These are phyloP conservation scores for Penicillium concentricum DNA, from an alignment of 2,329 filamentous ascomycete genomes.

Conservation along the genomic window DNA sequence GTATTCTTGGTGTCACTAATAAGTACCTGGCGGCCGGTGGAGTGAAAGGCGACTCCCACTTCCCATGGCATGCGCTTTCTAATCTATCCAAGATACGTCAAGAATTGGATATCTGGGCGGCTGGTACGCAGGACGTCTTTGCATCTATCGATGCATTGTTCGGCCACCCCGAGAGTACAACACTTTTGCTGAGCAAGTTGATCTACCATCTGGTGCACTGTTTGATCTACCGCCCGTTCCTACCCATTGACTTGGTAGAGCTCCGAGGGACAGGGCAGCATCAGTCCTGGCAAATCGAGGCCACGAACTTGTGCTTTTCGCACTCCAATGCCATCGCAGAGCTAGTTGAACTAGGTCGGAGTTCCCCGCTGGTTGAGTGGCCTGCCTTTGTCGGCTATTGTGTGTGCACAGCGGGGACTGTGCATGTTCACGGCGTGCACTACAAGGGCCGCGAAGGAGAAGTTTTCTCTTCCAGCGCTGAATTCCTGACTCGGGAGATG, in stretches of 20 bases:
- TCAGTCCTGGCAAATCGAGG: slow-evolving; percentile 90
- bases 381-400: slow-evolving; percentile 84
- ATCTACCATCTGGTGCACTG: slow-evolving; percentile 87
- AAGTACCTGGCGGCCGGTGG: slow-evolving; percentile 80
- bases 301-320: slow-evolving; percentile 80
- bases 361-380: slow-evolving; percentile 75
- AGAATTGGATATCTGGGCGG: slow-evolving; percentile 81
- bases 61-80: slow-evolving; percentile 84
- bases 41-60: slow-evolving; percentile 85
- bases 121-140: slow-evolving; percentile 76
- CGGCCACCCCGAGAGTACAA: slow-evolving; percentile 73
- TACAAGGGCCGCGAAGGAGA: slow-evolving; percentile 66
- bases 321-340: slow-evolving; percentile 87
- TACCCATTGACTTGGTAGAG: slow-evolving; percentile 80
- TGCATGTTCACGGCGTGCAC: slow-evolving; percentile 82
- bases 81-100: slow-evolving; percentile 83
- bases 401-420: slow-evolving; percentile 80
- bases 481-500: slow-evolving; percentile 76
- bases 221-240: slow-evolving; percentile 80
- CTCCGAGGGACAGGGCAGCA: slow-evolving; percentile 77
- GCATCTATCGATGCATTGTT: slow-evolving; percentile 73
- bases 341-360: slow-evolving; percentile 74
- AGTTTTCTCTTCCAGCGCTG: slow-evolving; percentile 63
- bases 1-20: slow-evolving; percentile 79
- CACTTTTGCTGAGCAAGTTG: slow-evolving; percentile 77